phyloP scores from a whole-genome alignment of 2,329 filamentous ascomycete genomes.

The Aspergillus fischeri region DNA sequence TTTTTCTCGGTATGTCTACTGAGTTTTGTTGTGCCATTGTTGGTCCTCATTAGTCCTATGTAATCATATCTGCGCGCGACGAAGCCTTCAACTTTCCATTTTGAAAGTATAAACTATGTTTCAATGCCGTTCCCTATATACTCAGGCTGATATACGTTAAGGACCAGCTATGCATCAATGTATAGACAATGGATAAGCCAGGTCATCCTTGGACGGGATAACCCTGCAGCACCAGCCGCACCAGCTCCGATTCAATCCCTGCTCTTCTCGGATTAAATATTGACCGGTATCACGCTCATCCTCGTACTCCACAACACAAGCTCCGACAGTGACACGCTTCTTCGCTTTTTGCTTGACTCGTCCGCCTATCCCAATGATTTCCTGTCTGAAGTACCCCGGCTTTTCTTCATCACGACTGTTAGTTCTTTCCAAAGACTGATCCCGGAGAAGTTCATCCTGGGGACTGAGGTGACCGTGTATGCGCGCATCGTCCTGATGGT shows the following conservation, averaged over 20 bases:
- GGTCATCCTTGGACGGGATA: constrained; percentile 56
- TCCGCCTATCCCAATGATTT: constrained; percentile 87
- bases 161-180: neutral
- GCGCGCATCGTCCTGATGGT: constrained; percentile 11
- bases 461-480: constrained; percentile 9
- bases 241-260: constrained; percentile 70
- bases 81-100: too few relatives aligned
- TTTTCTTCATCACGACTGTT: constrained; percentile 36
- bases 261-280: constrained; percentile 67
- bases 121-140: neutral
- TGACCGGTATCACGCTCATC: constrained; percentile 66
- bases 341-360: constrained; percentile 85
- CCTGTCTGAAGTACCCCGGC: constrained; percentile 76
- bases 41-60: neutral
- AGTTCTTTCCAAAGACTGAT: constrained; percentile 4
- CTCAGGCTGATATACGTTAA: neutral
- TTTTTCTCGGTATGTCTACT: neutral
- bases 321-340: constrained; percentile 73
- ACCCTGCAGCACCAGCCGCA: constrained; percentile 87
- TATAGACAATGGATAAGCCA: neutral
- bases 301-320: constrained; percentile 79
- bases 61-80: neutral
- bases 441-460: constrained; percentile 14
- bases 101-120: neutral
- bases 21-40: too few relatives aligned